Evolutionary conservation across 495 filamentous ascomycete species (phyloP).

Genomic region (Jackrogersella minutella): DNA sequence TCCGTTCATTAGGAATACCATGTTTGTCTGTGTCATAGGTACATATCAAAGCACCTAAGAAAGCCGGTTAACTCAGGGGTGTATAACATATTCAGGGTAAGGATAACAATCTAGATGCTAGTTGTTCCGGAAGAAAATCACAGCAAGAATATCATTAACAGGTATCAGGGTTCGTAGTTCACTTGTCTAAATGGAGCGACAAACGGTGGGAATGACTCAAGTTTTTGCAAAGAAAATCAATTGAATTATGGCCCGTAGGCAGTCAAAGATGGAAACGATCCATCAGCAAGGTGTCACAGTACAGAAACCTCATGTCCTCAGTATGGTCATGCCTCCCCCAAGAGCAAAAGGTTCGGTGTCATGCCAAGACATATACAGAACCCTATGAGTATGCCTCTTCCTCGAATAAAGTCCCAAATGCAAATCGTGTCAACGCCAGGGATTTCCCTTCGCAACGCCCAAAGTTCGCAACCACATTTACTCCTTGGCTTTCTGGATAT

Average conservation of each 20-base stretch:
- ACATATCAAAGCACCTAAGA: too few relatives aligned
- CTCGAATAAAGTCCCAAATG: too few relatives aligned
- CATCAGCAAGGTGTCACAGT: background rate
- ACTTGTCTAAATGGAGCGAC: too few relatives aligned
- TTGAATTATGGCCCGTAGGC: background rate
- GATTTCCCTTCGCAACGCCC: background rate
- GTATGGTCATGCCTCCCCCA: background rate
- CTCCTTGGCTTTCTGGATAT: conserved; percentile 57
- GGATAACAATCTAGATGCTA: too few relatives aligned
- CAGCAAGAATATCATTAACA: too few relatives aligned
- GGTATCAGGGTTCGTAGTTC: too few relatives aligned
- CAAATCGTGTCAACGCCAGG: background rate
- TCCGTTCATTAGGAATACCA: too few relatives aligned
- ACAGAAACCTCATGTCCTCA: background rate
- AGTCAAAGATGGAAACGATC: background rate
- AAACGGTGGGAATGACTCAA: background rate
- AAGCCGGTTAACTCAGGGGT: too few relatives aligned
- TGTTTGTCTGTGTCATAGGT: too few relatives aligned
- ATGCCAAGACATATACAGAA: background rate
- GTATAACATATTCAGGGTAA: too few relatives aligned
- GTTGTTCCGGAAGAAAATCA: too few relatives aligned
- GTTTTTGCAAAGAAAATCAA: background rate
- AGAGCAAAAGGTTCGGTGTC: background rate
- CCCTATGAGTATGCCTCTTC: background rate
- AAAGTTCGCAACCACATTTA: conserved; percentile 1